Conservation (phyloP, 1,139 yeast species). For the Saccharomyces pastorianus region DNA sequence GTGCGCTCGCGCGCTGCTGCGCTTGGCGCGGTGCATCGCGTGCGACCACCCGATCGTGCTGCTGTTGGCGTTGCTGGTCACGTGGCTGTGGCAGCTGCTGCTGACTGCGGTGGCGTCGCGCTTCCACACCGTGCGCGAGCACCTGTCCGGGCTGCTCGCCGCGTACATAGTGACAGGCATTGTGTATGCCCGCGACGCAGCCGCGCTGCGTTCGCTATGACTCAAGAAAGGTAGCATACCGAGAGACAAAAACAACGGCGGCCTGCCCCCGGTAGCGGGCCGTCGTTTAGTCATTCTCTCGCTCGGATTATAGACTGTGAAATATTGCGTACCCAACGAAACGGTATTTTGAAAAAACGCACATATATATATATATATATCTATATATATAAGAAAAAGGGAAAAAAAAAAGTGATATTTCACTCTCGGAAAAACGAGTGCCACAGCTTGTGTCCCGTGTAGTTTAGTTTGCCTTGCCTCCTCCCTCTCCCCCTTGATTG, state of each 20-base stretch:
- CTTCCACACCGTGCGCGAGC: conserved; percentile 72
- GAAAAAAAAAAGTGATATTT: background rate
- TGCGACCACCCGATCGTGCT: conserved; percentile 39
- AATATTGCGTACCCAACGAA: background rate
- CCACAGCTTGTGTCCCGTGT: background rate
- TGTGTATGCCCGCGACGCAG: conserved; percentile 5
- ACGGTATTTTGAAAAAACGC: no score
- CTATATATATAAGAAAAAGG: background rate
- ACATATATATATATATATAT: background rate
- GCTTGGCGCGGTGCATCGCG: conserved; percentile 15
- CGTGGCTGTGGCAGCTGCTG: conserved; percentile 85
- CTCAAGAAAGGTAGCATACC: background rate
- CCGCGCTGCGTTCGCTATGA: background rate
- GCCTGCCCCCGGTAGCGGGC: background rate
- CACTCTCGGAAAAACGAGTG: background rate
- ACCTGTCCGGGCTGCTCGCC: conserved; percentile 22
- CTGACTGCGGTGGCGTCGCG: conserved; percentile 60
- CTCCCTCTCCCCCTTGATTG: background rate
- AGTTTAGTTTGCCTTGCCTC: background rate
- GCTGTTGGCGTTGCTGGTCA: conserved; percentile 38
- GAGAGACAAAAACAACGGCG: no score
- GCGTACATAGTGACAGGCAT: conserved; percentile 23
- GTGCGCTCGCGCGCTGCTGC: conserved; percentile 4
- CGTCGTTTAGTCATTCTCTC: background rate
- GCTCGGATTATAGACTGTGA: background rate